Base-by-base conservation (phyloP, 2,329 filamentous ascomycete genomes). In the Elsinoe batatas region DNA sequence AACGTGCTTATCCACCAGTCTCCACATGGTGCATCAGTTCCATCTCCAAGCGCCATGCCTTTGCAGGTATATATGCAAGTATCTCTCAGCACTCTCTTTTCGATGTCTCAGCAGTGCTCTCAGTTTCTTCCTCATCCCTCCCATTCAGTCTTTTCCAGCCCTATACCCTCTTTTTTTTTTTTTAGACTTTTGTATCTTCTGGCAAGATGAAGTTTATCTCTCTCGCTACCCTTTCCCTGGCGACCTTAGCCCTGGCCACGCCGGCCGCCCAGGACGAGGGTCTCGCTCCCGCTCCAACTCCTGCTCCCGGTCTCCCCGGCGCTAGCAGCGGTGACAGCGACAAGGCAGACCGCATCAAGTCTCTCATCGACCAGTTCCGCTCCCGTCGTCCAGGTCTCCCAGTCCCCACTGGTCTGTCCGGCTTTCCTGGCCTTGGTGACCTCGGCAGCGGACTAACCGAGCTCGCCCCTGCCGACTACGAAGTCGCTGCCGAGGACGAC, bases 151-250 rank as follows among this genome's bases (percentile, higher is more conserved):
- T 51, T 51, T 51, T 15, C 44, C 44, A 7, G 30, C 47, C 47
- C 47, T 37, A 35, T 20, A 37, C 35, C 13, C 47, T 36, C 47
- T 8, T 38, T 51, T 35, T 18, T 51, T 35, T 18, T 15, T 3
- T 6, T 33, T 38, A 51, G 33, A 13, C 47, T 44, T 44, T 26
- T 26, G 12, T 33, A 51, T 51, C 47, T 51, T 51, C 47, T 37
- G 47, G 47, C 47, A 51, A 51, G 47, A 51, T 51, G 47, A 51
- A 51, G 47, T 51, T 51, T 37, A 36, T 51, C 33, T 35, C 47
- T 20, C 35, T 51, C 33, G 47, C 47, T 33, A 51, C 47, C 35
- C 47, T 51, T 26, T 51, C 47, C 12, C 47, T 51, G 32, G 47
- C 47, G 18, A 37, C 47, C 33, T 35, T 51, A 11, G 32, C 47